phyloP scores from a whole-genome alignment of 78 protist genomes.

The Dictyostelium brefeldianum region DNA sequence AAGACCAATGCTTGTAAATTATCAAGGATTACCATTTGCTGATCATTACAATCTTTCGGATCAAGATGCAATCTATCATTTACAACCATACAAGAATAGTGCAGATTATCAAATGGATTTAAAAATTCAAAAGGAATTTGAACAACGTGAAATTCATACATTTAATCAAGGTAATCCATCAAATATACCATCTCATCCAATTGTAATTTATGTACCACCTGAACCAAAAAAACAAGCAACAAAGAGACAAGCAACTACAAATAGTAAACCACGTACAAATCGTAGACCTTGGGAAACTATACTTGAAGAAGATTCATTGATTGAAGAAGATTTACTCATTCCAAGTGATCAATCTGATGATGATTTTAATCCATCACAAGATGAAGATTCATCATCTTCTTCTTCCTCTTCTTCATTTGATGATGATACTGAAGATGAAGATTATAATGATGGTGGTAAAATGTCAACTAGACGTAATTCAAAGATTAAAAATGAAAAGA shows the following conservation, averaged over 20 bases:
- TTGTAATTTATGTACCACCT: not conserved
- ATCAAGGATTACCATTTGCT: slow-evolving; percentile 27
- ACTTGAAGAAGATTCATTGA: slow-evolving; percentile 28
- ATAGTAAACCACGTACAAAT: not conserved
- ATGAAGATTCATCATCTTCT: not conserved
- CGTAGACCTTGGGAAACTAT: slow-evolving; percentile 18
- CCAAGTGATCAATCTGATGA: slow-evolving; percentile 64
- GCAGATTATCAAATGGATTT: not conserved
- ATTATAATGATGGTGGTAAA: slow-evolving; percentile 20
- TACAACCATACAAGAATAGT: not conserved
- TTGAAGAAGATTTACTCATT: slow-evolving; percentile 5
- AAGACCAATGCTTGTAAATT: slow-evolving; percentile 26
- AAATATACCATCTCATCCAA: slow-evolving; percentile 19
- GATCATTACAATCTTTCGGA: not conserved
- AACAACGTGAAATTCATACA: slow-evolving; percentile 3
- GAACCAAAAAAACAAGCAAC: slow-evolving; percentile 17
- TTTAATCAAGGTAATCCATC: slow-evolving; percentile 19
- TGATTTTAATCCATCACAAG: not conserved
- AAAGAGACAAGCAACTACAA: not conserved
- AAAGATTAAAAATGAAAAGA: not conserved
- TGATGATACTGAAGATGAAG: slow-evolving; percentile 3
- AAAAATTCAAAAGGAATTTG: slow-evolving; percentile 27
- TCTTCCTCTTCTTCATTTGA: not conserved
- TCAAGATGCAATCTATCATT: not conserved
- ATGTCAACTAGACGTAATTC: slow-evolving; percentile 20